A percentile compares a stretch with the other conserved stretches of the same genome.
These are phyloP conservation scores for Suhomyces anneliseae DNA, from an alignment of 1,139 yeast genomes.

Conservation along the genomic window DNA sequence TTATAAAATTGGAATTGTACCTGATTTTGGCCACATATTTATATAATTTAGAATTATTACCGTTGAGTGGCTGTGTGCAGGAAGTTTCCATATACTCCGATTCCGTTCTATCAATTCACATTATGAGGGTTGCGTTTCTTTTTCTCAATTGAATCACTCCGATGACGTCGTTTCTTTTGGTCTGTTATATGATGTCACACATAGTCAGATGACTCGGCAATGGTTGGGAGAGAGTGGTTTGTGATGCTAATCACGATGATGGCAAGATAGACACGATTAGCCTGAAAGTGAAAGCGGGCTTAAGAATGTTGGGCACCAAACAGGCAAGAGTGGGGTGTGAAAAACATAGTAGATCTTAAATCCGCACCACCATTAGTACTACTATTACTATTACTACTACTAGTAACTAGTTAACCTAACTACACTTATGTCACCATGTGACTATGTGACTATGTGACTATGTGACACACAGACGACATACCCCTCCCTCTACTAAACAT, in stretches of 20 bases:
- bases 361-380: background rate
- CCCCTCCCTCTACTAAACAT: no score
- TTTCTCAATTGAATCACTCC: conserved; percentile 1
- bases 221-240: background rate
- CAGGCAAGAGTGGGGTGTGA: background rate
- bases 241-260: background rate
- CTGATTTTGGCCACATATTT: conserved; percentile 1
- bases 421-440: no score
- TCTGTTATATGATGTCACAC: conserved; percentile 10
- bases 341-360: background rate
- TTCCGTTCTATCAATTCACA: background rate
- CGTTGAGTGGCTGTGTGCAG: conserved; percentile 6
- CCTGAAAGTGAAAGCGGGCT: background rate
- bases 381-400: no score
- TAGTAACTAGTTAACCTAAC: no score
- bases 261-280: background rate
- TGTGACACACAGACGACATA: no score
- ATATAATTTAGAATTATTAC: background rate
- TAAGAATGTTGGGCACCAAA: conserved; percentile 3
- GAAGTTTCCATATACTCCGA: conserved; percentile 7
- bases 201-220: conserved; percentile 2
- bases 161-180: conserved; percentile 12
- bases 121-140: background rate
- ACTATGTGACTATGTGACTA: no score
- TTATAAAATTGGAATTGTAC: background rate